These are phyloP conservation scores for Clitopilus hobsonii DNA, from an alignment of 768 basidiomycete species.

Conservation along the genomic window DNA sequence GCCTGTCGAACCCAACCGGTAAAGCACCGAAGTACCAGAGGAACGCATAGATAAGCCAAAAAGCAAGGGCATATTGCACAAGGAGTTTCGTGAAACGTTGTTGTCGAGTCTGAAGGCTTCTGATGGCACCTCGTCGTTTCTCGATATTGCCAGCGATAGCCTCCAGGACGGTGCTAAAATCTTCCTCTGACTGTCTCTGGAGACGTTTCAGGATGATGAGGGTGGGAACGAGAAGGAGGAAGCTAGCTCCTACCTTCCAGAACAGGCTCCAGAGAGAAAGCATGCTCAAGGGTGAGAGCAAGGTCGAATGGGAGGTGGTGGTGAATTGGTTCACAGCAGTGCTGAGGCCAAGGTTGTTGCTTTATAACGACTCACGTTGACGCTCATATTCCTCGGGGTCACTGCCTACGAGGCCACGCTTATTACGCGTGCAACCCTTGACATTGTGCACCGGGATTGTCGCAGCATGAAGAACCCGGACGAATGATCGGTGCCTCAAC, in stretches of 20 bases:
- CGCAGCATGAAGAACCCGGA: no score
- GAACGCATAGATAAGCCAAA: not conserved
- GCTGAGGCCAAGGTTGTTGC: no score
- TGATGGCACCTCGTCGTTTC: not conserved
- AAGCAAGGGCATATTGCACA: not conserved
- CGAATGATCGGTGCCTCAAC: not conserved
- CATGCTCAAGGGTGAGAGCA: not conserved
- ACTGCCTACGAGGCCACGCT: no score
- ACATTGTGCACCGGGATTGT: no score
- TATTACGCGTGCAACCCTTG: no score
- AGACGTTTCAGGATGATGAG: not conserved
- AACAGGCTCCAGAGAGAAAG: not conserved
- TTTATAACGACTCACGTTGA: no score
- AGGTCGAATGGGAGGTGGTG: no score
- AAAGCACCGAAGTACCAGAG: not conserved
- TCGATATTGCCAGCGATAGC: not conserved
- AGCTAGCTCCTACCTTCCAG: not conserved
- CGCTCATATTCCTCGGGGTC: no score
- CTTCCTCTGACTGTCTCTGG: not conserved
- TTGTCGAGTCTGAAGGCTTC: not conserved
- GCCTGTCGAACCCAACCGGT: not conserved
- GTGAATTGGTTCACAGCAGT: no score
- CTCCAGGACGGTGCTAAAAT: not conserved
- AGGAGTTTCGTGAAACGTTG: not conserved
- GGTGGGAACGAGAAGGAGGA: not conserved